Base-by-base conservation (phyloP, 768 basidiomycete genomes). In the Grammothele lineata region DNA sequence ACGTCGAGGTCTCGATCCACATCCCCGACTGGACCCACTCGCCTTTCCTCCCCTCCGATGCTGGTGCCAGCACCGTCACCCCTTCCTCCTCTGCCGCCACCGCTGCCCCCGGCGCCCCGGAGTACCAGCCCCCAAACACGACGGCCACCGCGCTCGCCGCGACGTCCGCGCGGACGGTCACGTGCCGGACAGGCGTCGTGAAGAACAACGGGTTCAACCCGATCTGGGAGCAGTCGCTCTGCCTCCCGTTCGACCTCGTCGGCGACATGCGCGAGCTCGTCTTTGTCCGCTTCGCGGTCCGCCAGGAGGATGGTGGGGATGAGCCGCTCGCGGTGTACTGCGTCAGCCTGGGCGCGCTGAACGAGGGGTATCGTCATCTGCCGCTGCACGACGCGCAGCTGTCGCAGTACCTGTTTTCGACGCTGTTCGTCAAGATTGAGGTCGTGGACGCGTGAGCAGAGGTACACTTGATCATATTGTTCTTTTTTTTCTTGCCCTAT, bases 191-290 rank as follows among this genome's bases (percentile, higher is more conserved):
- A 3, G 67, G 66, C 18, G 69, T 75, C 0, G 80, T 94, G 45
- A 81, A 79, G 66, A 85, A 90, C 62, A 94, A 94, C 60, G 91
- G 93, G 0, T 93, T 95, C 70, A 96, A 96, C 64, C 95, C 95
- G 0, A 68, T 80, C 1, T 97, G 93, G 89, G 75, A 90, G 52
- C 81, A 92, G 57, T 62, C 63, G 32, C 65, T 93, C 21, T 64
- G 67, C 17, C 64, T 94, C 18, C 82, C 83, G n/a, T 93, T 93
- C 58, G 79, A 81, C 40, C 83, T 84, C 55, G 74, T 85, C 23
- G 80, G 85, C 0, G 77, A 75, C 48, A 89, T 94, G 86, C 70
- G 69, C 49, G 89, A 93, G 24, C 72, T 97, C 22, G 77, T 91
- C 25, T 97, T 97, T 63, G 78, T 96, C 23, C 73, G 81, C 45